Evolutionary conservation across 2,329 filamentous ascomycete genomes (phyloP), one percentile per base, ranked within the genome.

Genomic region (Parafenestella ontariensis): DNA sequence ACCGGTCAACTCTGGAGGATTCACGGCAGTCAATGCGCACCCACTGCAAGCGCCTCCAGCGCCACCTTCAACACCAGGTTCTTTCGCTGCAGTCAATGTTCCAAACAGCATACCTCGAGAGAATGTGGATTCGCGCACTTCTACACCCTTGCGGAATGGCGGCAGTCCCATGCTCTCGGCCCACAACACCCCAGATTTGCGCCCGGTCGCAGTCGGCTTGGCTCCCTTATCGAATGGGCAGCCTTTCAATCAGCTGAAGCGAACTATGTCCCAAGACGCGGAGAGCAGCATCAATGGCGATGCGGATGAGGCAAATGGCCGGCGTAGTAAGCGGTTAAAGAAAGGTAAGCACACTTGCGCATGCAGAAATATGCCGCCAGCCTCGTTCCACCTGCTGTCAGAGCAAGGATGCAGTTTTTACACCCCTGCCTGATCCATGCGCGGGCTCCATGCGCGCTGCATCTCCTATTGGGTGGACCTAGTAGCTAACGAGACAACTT

Each of bases 291-390:
- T 85, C 42, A 83, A 80, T 58, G 91, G 89, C 33, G 79, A 82
- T 36, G 68, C 71, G 3, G 79, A 80, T 46, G 77, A 80, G 52
- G 72, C 73, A 37, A 76, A 76, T 49, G 79, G 78, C 61, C 86
- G 95, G 58, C 88, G 94, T 53, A 97, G 93, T 76, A 99, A 99
- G 79, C 87, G 95, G 39, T 82, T 96, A 11, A 96, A 95, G 76
- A 96, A 96, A 82, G 88, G 88, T 89, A 82, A 70, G 83, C 60
- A 62, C 57, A 56, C 52, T 51, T 52, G 36, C 48, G 49, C 57
- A 53, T 58, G 57, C 56, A 65, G 47, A 50, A 52, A 28, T 49
- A 52, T 62, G 58, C 61, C 62, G 59, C 52, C 55, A 63, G 59
- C 52, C 55, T 59, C 57, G 49, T 54, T 59, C 56, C 46, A 42